Evolutionary conservation across 140 eudicot genomes (phyloP).

Genomic region (Oenanthe javanica): DNA sequence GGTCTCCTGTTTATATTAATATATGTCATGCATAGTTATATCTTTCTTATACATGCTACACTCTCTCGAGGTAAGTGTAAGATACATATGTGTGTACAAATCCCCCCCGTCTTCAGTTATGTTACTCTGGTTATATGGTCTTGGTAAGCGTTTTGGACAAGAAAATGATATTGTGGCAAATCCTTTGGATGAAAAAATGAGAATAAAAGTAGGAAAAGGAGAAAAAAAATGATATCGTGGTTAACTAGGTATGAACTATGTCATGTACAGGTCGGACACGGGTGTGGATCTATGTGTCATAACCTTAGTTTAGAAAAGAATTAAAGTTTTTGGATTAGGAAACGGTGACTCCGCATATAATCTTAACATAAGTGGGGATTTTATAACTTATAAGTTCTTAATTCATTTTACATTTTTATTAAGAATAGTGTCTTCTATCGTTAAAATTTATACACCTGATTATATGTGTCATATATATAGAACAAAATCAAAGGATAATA

Average conservation of each 20-base stretch:
- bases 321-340: neutral
- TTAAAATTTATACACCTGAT: neutral
- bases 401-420: neutral
- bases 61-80: neutral
- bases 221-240: neutral
- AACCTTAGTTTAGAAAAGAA: neutral
- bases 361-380: neutral
- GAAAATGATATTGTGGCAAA: neutral
- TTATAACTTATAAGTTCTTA: no score
- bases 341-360: neutral
- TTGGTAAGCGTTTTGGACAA: neutral
- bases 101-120: neutral
- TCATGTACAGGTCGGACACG: no score
- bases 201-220: neutral
- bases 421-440: neutral
- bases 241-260: neutral
- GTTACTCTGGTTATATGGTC: neutral
- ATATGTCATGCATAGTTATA: neutral
- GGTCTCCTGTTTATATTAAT: conserved; percentile 15
- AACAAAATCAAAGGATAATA: neutral
- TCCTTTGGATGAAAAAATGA: neutral
- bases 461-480: neutral
- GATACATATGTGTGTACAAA: neutral
- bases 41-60: conserved; percentile 1
- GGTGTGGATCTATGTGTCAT: no score